Evolutionary conservation across 345 rosid genomes (phyloP).

Genomic region (Adansonia digitata): DNA sequence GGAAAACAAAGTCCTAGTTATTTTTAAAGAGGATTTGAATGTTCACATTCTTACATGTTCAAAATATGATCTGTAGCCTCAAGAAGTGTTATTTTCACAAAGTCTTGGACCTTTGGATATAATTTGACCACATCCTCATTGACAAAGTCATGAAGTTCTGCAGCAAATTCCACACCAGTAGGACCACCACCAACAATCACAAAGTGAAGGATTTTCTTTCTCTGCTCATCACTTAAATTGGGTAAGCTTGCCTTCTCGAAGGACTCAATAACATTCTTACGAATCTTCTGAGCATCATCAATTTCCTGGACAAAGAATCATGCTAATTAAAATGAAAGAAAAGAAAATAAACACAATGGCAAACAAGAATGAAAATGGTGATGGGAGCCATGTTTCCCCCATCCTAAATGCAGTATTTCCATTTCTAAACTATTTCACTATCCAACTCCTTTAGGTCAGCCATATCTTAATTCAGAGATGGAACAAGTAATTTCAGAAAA

Average conservation of each 20-base stretch:
- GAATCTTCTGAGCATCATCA: constrained; percentile 93
- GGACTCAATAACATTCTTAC: constrained; percentile 69
- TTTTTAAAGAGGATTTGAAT: not conserved
- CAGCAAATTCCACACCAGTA: constrained; percentile 98
- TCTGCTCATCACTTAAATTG: constrained; percentile 76
- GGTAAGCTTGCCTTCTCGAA: constrained; percentile 96
- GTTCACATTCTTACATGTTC: constrained; percentile 50
- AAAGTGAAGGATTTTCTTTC: constrained; percentile 83
- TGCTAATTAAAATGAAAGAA: not conserved
- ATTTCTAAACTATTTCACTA: not conserved
- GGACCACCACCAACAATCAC: constrained; percentile 99
- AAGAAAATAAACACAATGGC: not conserved
- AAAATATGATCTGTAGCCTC: constrained; percentile 97
- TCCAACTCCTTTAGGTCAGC: not conserved
- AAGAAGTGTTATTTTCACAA: constrained; percentile 71
- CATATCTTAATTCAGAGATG: not conserved
- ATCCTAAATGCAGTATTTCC: not conserved
- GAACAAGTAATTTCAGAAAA: too few relatives aligned
- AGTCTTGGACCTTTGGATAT: constrained; percentile 62
- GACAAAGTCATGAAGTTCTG: constrained; percentile 90
- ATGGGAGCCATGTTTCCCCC: not conserved
- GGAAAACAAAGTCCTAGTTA: not conserved
- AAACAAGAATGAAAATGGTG: not conserved
- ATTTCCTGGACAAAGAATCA: constrained; percentile 59
- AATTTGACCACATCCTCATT: constrained; percentile 75